Evolutionary conservation across 1,284 basidiomycete species (phyloP), one percentile per base, ranked within the genome.

Genomic region (Tylopilus sp.): DNA sequence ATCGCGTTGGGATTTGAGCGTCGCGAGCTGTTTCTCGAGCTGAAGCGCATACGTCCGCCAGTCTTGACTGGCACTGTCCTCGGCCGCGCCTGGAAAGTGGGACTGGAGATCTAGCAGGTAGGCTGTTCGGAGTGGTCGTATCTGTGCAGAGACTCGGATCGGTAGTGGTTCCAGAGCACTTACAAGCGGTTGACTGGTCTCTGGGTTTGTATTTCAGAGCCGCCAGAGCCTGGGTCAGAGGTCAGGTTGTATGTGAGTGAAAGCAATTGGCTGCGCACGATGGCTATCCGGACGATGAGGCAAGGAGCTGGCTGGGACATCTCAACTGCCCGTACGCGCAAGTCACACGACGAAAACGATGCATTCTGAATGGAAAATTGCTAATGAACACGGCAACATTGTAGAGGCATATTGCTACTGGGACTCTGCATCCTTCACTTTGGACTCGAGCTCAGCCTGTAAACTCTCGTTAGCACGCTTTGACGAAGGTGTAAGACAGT

Each of bases 91-190:
- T 3, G 63, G 57, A 34, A 65, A 67, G 11, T 19, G 48, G 10
- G 65, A 51, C 31, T 56, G 61, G 9, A 65, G 61, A 28, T 67
- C 64, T 1, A 68, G 46, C 28, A 67, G 31, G 47, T 66, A 68
- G 21, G 65, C 66, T 65, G 39, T 40, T 18, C 29, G 48, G 31
- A n/a, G 21, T 6, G 16, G 18, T 48, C 4, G 42, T 42, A 19
- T 44, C 41, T 37, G 33, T 2, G 4, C 12, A 5, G 5, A 23
- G 16, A 15, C 13, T 26, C 13, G 16, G 19, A 30, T 33, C 5
- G 31, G 19, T 15, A 16, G 6, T 15, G 19, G 6, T n/a, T 31
- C n/a, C 26, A 11, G 6, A 3, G 15, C 3, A 53, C 65, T 29
- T 31, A 65, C 63, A 62, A 28, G 55, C 41, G 4, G 18, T 58